Percentiles rank a stretch among this genome's conserved stretches.
Evolutionary conservation across 2,329 filamentous ascomycete genomes (phyloP).

Genomic region (Paramyrothecium roridum): DNA sequence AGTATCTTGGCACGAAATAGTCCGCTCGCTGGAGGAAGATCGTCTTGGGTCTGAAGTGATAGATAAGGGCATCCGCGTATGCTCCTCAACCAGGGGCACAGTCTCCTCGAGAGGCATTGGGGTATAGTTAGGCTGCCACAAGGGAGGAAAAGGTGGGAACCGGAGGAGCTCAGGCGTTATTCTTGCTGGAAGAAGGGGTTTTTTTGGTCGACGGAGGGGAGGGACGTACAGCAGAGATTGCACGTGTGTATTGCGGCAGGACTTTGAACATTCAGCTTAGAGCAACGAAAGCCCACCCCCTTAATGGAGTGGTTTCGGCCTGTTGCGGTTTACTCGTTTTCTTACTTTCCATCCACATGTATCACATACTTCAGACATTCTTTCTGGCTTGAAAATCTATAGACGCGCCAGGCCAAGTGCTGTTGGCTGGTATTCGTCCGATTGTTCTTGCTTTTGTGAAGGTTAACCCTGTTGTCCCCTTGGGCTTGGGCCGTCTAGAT

Average conservation of each 20-base stretch:
- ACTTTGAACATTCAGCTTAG: not conserved
- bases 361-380: conserved; percentile 1
- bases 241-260: not conserved
- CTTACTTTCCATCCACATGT: not conserved
- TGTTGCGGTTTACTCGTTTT: not conserved
- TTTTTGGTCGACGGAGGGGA: not conserved
- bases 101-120: not conserved
- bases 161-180: not conserved
- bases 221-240: not conserved
- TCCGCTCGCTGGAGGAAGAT: not conserved
- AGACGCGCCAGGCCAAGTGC: not conserved
- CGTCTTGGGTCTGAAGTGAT: not conserved
- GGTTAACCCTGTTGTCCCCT: not conserved
- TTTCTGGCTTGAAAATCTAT: not conserved
- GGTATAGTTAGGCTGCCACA: not conserved
- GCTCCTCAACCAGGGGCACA: not conserved
- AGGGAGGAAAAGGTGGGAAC: not conserved
- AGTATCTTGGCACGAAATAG: not conserved
- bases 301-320: not conserved
- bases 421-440: not conserved
- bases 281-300: not conserved
- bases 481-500: too few species aligned
- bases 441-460: not conserved
- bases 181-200: not conserved
- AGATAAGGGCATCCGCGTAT: not conserved